Conservation (phyloP, 495 filamentous ascomycete species). For the Pyronema omphalodes region DNA sequence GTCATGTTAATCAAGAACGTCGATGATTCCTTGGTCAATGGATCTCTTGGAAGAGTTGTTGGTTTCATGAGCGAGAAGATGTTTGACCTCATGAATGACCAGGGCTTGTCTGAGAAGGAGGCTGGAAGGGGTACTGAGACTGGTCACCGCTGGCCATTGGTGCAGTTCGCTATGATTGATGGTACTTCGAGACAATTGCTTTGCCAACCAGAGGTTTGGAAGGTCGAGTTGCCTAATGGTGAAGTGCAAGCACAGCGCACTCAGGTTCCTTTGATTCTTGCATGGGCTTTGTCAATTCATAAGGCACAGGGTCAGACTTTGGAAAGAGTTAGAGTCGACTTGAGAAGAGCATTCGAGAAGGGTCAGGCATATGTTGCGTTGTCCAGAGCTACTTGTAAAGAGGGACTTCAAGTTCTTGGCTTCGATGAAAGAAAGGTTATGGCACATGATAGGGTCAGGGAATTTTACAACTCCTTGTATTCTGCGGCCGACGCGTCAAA, state of each 20-base stretch:
- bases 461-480: constrained; percentile 68
- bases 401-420: constrained; percentile 69
- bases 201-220: constrained; percentile 77
- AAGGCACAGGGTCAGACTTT: constrained; percentile 96
- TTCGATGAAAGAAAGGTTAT: constrained; percentile 87
- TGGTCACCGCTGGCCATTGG: constrained; percentile 50
- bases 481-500: constrained; percentile 28
- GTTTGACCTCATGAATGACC: constrained; percentile 45
- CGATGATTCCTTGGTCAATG: constrained; percentile 85
- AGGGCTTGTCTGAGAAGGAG: constrained; percentile 28
- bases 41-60: constrained; percentile 69
- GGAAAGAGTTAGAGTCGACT: constrained; percentile 84
- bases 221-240: constrained; percentile 86
- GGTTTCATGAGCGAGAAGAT: constrained; percentile 70
- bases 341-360: constrained; percentile 86
- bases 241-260: constrained; percentile 72
- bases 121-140: constrained; percentile 21
- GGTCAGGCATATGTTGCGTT: constrained; percentile 77
- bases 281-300: constrained; percentile 94
- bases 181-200: constrained; percentile 61
- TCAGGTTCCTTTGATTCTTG: constrained; percentile 74
- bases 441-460: constrained; percentile 72
- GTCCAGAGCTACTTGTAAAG: constrained; percentile 67
- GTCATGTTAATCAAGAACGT: constrained; percentile 99
- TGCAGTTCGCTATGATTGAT: constrained; percentile 62